phyloP scores from a whole-genome alignment of 2,329 filamentous ascomycete genomes.

The Keithomyces neogunnii region DNA sequence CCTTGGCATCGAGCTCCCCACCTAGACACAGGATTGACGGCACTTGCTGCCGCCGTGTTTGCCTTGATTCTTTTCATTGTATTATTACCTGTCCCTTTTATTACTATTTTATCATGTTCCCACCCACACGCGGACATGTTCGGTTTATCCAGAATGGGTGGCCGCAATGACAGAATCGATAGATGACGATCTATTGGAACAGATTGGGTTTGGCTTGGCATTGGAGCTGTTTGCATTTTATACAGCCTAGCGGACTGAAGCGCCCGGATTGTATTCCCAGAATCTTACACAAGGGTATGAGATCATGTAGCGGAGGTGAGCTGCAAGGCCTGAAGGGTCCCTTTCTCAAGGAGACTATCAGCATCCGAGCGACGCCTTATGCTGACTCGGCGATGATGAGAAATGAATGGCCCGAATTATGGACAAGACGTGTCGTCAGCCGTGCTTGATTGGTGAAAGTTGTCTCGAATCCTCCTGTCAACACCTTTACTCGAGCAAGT shows the following conservation, averaged over 20 bases:
- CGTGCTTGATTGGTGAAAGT: too few relatives aligned
- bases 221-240: background rate
- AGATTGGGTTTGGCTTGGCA: background rate
- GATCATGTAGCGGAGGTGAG: background rate
- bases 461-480: too few relatives aligned
- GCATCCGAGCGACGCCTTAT: background rate
- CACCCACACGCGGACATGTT: too few relatives aligned
- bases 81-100: background rate
- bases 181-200: background rate
- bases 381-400: background rate
- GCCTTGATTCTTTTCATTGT: background rate
- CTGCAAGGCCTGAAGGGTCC: background rate
- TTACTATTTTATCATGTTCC: too few relatives aligned
- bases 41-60: background rate
- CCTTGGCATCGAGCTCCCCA: conserved; percentile 6
- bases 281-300: background rate
- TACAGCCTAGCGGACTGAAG: background rate
- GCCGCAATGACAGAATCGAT: background rate
- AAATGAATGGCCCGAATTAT: background rate
- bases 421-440: background rate
- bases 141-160: background rate
- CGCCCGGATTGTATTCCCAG: background rate
- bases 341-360: background rate
- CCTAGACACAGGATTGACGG: background rate
- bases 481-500: too few relatives aligned